Evolutionary conservation across 768 basidiomycete species (phyloP).

Genomic region (Lactifluus subvellereus): DNA sequence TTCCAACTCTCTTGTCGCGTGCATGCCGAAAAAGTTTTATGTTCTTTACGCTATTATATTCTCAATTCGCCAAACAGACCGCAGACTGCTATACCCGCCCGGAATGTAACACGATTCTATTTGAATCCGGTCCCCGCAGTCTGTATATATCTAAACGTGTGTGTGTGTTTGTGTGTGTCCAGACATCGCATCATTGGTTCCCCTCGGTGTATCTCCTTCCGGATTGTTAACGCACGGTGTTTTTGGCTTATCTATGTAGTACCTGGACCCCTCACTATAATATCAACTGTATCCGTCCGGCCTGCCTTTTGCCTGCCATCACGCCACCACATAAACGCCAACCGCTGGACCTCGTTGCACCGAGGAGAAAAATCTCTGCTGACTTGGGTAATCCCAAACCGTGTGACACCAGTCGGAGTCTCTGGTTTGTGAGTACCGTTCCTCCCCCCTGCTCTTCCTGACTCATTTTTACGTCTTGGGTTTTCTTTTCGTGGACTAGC

Average conservation of each 20-base stretch:
- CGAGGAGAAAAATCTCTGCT: too few species aligned
- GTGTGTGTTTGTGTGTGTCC: constrained; percentile 4
- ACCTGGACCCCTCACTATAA: constrained; percentile 8
- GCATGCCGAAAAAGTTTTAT: neutral
- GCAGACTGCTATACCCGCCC: constrained; percentile 7
- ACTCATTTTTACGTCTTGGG: neutral
- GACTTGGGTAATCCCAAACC: too few species aligned
- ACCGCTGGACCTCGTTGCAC: neutral
- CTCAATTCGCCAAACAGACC: neutral
- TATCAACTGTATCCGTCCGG: neutral
- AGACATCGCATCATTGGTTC: neutral
- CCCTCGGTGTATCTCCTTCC: constrained; percentile 6
- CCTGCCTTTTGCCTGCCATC: neutral
- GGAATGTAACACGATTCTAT: constrained; percentile 15
- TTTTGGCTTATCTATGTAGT: constrained; percentile 7
- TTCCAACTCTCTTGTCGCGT: neutral
- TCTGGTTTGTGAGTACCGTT: neutral
- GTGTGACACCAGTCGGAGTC: neutral
- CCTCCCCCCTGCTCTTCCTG: neutral
- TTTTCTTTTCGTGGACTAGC: neutral
- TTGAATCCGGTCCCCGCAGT: neutral
- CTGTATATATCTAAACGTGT: constrained; percentile 11
- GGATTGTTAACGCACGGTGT: neutral
- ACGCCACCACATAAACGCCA: neutral
- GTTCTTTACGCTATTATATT: neutral